phyloP scores from a whole-genome alignment of 2,329 filamentous ascomycete genomes.

The Ophiostoma ips region DNA sequence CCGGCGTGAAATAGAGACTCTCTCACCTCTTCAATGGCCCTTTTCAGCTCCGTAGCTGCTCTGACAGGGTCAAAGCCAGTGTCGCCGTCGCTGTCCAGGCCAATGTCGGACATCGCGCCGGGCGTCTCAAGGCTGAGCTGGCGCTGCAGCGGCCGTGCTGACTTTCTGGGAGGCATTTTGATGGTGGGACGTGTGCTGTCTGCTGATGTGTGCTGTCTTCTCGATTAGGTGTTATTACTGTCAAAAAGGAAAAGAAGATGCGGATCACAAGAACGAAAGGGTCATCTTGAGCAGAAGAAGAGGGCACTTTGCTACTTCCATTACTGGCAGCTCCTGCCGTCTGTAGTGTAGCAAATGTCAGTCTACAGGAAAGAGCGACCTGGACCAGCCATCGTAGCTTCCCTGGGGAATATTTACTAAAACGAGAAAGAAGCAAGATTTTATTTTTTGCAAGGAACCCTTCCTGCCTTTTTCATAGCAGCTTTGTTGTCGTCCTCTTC shows the following conservation, averaged over 20 bases:
- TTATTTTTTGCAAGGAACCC: too few relatives aligned
- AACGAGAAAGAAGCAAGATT: background rate
- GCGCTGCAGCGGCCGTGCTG: background rate
- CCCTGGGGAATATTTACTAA: background rate
- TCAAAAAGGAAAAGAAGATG: background rate
- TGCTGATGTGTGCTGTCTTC: too few relatives aligned
- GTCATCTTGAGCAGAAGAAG: background rate
- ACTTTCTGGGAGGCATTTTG: constrained; percentile 6
- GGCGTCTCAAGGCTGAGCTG: constrained; percentile 6
- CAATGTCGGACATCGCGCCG: constrained; percentile 1
- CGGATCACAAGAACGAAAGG: background rate
- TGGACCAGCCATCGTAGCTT: background rate
- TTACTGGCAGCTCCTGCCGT: background rate
- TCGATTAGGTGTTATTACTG: too few relatives aligned
- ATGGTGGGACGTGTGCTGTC: background rate
- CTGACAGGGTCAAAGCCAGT: constrained; percentile 10
- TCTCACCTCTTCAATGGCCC: constrained; percentile 13
- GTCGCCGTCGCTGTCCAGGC: constrained; percentile 6
- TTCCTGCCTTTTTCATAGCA: too few relatives aligned
- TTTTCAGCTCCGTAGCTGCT: constrained; percentile 11
- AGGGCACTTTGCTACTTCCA: background rate
- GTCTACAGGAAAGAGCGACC: background rate
- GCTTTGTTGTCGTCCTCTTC: too few relatives aligned
- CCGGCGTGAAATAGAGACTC: background rate
- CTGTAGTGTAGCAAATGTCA: too few relatives aligned